phyloP scores from a whole-genome alignment of 1,139 yeast genomes.

The Diutina rugosa region DNA sequence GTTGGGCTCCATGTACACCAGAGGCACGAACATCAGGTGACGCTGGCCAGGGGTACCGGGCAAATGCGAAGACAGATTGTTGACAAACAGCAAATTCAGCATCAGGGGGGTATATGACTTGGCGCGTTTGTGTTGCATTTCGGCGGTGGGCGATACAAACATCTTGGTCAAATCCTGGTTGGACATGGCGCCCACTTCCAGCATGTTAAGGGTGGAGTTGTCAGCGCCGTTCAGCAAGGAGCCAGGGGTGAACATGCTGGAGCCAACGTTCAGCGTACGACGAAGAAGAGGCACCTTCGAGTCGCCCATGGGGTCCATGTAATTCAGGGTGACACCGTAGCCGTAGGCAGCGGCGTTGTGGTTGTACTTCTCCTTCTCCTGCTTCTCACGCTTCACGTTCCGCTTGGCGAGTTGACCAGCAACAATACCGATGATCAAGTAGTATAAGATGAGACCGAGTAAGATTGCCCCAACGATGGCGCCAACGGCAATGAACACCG shows the following conservation, averaged over 20 bases:
- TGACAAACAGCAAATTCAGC: constrained; percentile 12
- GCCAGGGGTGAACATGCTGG: constrained; percentile 3
- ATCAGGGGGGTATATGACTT: constrained; percentile 14
- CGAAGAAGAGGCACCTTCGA: constrained; percentile 24
- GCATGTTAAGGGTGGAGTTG: constrained; percentile 22
- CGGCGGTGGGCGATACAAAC: constrained; percentile 74
- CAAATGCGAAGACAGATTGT: constrained; percentile 13
- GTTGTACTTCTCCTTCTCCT: constrained; percentile 23
- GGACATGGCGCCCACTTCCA: constrained; percentile 23
- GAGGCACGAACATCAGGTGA: constrained; percentile 21
- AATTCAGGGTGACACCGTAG: constrained; percentile 10
- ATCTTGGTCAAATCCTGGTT: constrained; percentile 35
- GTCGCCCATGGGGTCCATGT: constrained; percentile 11
- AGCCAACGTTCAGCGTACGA: constrained; percentile 10
- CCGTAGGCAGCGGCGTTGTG: constrained; percentile 26
- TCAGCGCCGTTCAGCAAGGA: constrained; percentile 21
- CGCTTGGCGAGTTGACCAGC: constrained; percentile 29
- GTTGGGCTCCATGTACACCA: constrained; percentile 21
- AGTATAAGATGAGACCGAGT: constrained; percentile 29
- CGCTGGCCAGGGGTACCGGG: constrained; percentile 14
- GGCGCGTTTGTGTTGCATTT: constrained; percentile 35
- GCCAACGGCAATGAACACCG: constrained; percentile 74
- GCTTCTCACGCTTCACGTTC: constrained; percentile 18
- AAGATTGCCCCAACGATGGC: constrained; percentile 47
- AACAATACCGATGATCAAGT: constrained; percentile 20